Evolutionary conservation across 1,284 basidiomycete species (phyloP).

Genomic region (Fomitopsis schrenkii): DNA sequence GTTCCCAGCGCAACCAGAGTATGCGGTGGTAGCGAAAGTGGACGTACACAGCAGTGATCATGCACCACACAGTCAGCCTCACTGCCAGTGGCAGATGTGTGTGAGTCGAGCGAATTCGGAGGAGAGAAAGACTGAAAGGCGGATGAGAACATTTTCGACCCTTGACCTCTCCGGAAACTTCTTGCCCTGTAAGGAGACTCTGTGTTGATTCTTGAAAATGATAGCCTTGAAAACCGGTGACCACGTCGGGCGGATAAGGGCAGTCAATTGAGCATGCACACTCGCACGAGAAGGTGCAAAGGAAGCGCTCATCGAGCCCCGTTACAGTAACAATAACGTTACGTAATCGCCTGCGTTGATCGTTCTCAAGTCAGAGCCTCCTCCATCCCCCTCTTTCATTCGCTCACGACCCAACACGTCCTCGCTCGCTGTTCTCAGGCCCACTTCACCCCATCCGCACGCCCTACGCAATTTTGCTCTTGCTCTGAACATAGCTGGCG

Average conservation of each 20-base stretch:
- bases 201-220: neutral
- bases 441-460: neutral
- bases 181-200: neutral
- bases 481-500: neutral
- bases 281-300: neutral
- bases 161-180: neutral
- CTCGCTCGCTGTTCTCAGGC: neutral
- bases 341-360: neutral
- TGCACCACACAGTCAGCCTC: too few species aligned
- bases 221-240: neutral
- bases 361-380: constrained; percentile 1
- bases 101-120: too few species aligned
- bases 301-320: neutral
- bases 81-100: too few species aligned
- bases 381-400: neutral
- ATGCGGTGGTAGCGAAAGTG: too few species aligned
- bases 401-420: neutral
- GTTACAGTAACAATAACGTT: neutral
- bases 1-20: too few species aligned
- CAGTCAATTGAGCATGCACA: neutral
- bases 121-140: too few species aligned
- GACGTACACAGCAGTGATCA: too few species aligned
- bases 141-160: too few species aligned
- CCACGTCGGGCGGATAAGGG: neutral
- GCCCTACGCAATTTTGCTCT: neutral